Conservation (phyloP, 2,329 filamentous ascomycete species). For the Fusarium austroafricanum region DNA sequence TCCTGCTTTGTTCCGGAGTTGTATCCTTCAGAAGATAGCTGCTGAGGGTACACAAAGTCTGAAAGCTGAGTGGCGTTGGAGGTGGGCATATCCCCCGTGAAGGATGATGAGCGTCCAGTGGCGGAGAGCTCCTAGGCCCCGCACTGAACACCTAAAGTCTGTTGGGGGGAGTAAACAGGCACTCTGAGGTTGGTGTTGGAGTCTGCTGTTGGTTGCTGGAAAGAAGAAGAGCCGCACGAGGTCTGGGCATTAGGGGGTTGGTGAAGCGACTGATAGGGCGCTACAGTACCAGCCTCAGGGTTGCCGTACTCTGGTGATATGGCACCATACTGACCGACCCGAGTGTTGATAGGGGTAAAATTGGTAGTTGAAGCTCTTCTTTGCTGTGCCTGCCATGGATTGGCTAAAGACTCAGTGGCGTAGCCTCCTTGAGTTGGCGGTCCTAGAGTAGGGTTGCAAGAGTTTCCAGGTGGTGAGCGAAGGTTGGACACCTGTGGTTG, state of each 20-base stretch:
- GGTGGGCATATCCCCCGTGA: neutral
- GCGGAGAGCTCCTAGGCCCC: constrained; percentile 22
- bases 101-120: constrained; percentile 1
- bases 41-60: neutral
- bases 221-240: neutral
- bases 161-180: neutral
- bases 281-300: neutral
- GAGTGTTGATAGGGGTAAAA: constrained; percentile 16
- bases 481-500: constrained; percentile 4
- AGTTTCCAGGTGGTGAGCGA: neutral
- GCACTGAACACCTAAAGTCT: neutral
- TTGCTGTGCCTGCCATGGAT: constrained; percentile 1
- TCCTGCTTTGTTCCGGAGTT: neutral
- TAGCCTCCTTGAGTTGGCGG: neutral
- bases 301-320: neutral
- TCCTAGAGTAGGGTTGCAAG: neutral
- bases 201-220: neutral
- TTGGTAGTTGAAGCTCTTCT: neutral
- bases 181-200: neutral
- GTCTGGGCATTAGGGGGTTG: neutral
- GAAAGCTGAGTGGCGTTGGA: neutral
- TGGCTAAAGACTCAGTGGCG: neutral
- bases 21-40: neutral
- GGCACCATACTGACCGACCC: neutral
- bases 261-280: neutral